Conservation (phyloP, 352 stramenopile genomes). For the Peronospora farinosa region DNA sequence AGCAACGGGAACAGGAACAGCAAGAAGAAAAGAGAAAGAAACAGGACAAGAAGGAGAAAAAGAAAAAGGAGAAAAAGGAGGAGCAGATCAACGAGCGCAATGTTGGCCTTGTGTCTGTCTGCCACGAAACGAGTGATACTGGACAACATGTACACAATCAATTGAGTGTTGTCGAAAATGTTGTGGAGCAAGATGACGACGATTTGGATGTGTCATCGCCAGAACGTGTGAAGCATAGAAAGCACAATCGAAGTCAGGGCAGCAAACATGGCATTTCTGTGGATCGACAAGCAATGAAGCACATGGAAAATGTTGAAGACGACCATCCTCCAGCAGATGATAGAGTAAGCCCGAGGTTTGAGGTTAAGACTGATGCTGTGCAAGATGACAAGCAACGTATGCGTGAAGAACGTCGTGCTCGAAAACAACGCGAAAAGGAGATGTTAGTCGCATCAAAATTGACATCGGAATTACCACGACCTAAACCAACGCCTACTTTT, state of each 20-base stretch:
- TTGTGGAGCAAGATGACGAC: constrained; percentile 1
- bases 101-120: constrained; percentile 1
- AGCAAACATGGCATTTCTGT: constrained; percentile 8
- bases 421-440: constrained; percentile 23
- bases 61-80: constrained; percentile 15
- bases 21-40: constrained; percentile 12
- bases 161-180: neutral
- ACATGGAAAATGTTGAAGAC: constrained; percentile 5
- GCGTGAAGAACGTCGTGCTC: constrained; percentile 18
- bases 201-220: constrained; percentile 10
- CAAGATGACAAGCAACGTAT: constrained; percentile 17
- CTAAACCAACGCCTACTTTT: constrained; percentile 7
- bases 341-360: neutral
- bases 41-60: constrained; percentile 11
- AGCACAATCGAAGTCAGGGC: constrained; percentile 10
- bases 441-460: constrained; percentile 7
- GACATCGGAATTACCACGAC: constrained; percentile 11
- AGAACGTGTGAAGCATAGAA: constrained; percentile 9
- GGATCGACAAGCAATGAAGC: neutral
- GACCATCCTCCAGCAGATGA: constrained; percentile 3
- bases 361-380: neutral
- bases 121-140: neutral
- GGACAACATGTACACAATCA: neutral
- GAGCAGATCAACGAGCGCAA: constrained; percentile 1
- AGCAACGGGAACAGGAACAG: constrained; percentile 4